A percentile compares a stretch with the other conserved stretches of the same genome.
Evolutionary conservation across 345 rosid species (phyloP).

Genomic region (Citrus maxima): DNA sequence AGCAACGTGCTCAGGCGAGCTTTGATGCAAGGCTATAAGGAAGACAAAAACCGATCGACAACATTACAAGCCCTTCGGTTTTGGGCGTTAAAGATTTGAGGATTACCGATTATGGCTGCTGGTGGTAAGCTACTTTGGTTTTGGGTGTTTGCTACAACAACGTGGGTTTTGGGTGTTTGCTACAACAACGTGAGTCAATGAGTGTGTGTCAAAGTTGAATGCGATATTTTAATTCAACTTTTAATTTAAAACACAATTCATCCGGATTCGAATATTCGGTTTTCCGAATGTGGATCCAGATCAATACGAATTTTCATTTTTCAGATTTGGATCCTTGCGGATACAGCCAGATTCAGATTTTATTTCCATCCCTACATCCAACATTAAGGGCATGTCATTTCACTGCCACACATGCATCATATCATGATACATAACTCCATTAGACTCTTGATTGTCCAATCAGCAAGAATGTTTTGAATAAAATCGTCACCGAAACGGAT

Average conservation of each 20-base stretch:
- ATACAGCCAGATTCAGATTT: accelerated
- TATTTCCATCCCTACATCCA: constrained; percentile 2
- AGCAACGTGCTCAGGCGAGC: too few species aligned
- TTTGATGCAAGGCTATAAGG: accelerated
- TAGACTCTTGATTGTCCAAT: constrained; percentile 31
- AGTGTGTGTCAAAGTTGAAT: too few species aligned
- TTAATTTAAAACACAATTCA: too few species aligned
- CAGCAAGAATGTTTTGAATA: too few species aligned
- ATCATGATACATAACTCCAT: constrained; percentile 63
- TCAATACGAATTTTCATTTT: too few species aligned
- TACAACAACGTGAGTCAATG: accelerated
- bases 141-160: too few species aligned
- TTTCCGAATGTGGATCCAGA: too few species aligned
- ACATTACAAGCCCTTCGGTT: accelerated
- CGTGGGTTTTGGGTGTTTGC: too few species aligned
- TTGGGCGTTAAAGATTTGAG: too few species aligned
- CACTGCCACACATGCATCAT: constrained; percentile 72
- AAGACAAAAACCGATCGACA: accelerated
- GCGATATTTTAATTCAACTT: too few species aligned
- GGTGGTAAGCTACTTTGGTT: too few species aligned
- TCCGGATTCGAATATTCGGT: accelerated
- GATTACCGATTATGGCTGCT: accelerated
- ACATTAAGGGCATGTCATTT: constrained; percentile 52
- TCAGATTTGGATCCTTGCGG: accelerated
- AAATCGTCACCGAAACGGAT: constrained; percentile 33